These are phyloP conservation scores for Sechiopsis laciniata DNA, from an alignment of 306 rosid species.

Conservation along the genomic window DNA sequence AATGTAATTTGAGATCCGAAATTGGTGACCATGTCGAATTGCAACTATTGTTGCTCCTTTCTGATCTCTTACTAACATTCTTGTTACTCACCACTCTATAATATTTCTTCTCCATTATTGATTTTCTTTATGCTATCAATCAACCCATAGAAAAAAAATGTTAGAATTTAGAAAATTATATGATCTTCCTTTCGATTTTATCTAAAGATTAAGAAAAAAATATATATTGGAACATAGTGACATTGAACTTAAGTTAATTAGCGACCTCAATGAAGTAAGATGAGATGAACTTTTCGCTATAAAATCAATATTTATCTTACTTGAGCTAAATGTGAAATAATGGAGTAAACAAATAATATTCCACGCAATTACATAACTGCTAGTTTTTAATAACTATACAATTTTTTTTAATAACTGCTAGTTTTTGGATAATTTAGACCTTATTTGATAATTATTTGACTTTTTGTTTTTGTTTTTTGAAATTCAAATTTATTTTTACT, in stretches of 20 bases:
- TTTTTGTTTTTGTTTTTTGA: too few relatives aligned
- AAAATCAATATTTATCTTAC: background rate
- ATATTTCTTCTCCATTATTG: background rate
- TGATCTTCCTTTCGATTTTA: too few relatives aligned
- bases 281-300: background rate
- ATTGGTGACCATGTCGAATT: slow-evolving; percentile 16
- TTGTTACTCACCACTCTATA: slow-evolving; percentile 16
- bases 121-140: background rate
- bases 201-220: too few relatives aligned
- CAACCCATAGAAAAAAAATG: background rate
- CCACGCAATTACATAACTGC: too few relatives aligned
- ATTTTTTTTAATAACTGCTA: too few relatives aligned
- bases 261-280: background rate
- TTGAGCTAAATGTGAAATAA: background rate
- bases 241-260: too few relatives aligned
- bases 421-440: too few relatives aligned
- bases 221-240: too few relatives aligned
- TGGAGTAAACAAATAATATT: background rate
- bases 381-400: too few relatives aligned
- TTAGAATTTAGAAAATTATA: background rate
- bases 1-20: slow-evolving; percentile 8
- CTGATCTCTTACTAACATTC: background rate
- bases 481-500: too few relatives aligned
- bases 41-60: background rate
- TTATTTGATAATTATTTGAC: too few relatives aligned